Evolutionary conservation across 139 green algal genomes (phyloP), one percentile per base, ranked within the genome.

Genomic region (Yamagishiella unicocca): DNA sequence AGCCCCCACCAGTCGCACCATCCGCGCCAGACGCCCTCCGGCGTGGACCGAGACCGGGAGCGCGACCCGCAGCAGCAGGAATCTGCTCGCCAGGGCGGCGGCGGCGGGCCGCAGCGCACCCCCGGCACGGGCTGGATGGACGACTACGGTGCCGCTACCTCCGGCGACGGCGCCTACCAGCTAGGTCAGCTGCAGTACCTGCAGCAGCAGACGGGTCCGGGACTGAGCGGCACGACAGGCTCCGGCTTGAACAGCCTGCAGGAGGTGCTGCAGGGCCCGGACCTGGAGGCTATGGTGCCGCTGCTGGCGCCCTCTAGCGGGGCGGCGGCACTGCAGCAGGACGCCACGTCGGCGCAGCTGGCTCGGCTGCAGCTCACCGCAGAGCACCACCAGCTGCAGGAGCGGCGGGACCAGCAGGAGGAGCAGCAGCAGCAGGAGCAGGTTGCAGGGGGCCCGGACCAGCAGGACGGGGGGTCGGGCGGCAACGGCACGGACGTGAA

Each of bases 161-260:
- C 46, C 4, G 67, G 67, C 4, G 82, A 87, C 25, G 67, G 80
- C 17, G 80, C 55, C 9, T 76, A 84, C 61, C 84, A 89, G 61
- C 74, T 84, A 22, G 55, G 78, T 24, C 84, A 84, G 72, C 73
- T 89, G 74, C 84, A 89, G 61, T 83, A 84, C 73, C 54, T 88
- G 72, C 54, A 38, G 72, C 83, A 88, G 25, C 62, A 86, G 42
- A n/a, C 64, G 43, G 64, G 33, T 2, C 46, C 67, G 0, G 82
- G 82, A 24, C 45, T 87, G 42, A 81, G 67, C 45, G 82, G 82
- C 33, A 87, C 66, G 25, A 80, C 82, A 25, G 82, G 82, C 24
- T 87, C 82, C 17, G 82, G 22, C 0, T 25, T 87, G 24, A 70
- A 80, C 67, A 81, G 46, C 67, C 82, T 87, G 8, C 82, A 80